Percentiles rank a stretch among this genome's conserved stretches.
Evolutionary conservation across 2,329 filamentous ascomycete species (phyloP).

Genomic region (Elsinoe fawcettii): DNA sequence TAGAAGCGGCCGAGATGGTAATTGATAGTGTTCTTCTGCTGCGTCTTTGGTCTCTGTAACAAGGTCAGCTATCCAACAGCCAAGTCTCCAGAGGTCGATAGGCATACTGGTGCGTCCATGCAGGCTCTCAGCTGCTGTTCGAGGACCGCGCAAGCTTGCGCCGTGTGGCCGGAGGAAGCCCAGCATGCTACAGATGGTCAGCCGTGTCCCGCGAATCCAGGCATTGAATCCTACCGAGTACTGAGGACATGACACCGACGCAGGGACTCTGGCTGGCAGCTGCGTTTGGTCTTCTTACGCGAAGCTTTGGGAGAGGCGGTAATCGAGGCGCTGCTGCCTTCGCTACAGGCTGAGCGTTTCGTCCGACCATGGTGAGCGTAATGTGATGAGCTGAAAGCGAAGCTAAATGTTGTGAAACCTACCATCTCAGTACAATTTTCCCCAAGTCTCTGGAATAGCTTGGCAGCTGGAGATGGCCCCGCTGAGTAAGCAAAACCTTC

Average conservation of each 20-base stretch:
- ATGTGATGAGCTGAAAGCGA: neutral
- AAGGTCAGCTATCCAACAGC: conserved; percentile 12
- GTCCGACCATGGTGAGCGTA: conserved; percentile 27
- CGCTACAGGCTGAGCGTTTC: conserved; percentile 27
- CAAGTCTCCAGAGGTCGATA: neutral
- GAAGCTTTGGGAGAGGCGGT: conserved; percentile 55
- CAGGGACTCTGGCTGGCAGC: conserved; percentile 54
- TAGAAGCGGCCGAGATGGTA: conserved; percentile 78
- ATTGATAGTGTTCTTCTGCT: conserved; percentile 76
- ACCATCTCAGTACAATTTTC: no score
- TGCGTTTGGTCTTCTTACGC: conserved; percentile 56
- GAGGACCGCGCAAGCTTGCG: conserved; percentile 52
- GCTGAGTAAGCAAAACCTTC: no score
- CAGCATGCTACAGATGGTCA: conserved; percentile 57
- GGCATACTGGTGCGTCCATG: conserved; percentile 72
- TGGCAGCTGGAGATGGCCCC: neutral
- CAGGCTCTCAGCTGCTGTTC: conserved; percentile 56
- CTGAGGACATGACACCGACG: conserved; percentile 56
- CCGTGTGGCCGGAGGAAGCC: conserved; percentile 67
- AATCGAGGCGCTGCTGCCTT: conserved; percentile 41
- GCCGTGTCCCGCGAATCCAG: neutral
- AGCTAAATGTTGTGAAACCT: no score
- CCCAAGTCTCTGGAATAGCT: neutral
- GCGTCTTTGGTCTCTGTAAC: conserved; percentile 46
- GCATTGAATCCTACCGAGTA: conserved; percentile 50